Evolutionary conservation across 2,329 filamentous ascomycete genomes (phyloP).

Genomic region (Hypoxylon sp.): DNA sequence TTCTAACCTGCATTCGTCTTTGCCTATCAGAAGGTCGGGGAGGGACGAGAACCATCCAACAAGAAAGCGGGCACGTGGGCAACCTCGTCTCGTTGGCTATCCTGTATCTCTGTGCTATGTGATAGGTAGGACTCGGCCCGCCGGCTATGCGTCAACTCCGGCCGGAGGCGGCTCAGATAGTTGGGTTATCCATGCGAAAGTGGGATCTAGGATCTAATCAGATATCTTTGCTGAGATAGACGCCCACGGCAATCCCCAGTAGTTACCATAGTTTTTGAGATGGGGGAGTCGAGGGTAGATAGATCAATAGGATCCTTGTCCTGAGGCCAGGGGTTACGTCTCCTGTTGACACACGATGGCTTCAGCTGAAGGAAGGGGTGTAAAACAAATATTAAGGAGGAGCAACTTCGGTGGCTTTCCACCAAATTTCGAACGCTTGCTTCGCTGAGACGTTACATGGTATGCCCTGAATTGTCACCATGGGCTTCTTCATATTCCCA

Average conservation of each 20-base stretch:
- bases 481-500: constrained; percentile 1
- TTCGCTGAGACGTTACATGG: constrained; percentile 22
- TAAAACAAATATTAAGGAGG: not conserved
- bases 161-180: constrained; percentile 5
- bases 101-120: constrained; percentile 37
- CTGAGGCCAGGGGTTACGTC: constrained; percentile 15
- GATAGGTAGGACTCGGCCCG: constrained; percentile 35
- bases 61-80: constrained; percentile 33
- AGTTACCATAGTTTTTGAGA: constrained; percentile 4
- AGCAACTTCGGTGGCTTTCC: not conserved
- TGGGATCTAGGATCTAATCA: constrained; percentile 10
- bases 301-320: constrained; percentile 8
- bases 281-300: constrained; percentile 7
- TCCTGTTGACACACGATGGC: constrained; percentile 9
- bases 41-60: constrained; percentile 12
- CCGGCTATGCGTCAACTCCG: constrained; percentile 11
- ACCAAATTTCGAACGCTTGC: constrained; percentile 1
- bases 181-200: constrained; percentile 12
- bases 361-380: constrained; percentile 11
- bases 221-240: not conserved
- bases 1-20: constrained; percentile 5
- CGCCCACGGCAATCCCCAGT: not conserved
- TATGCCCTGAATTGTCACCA: not conserved
- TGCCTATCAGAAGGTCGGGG: constrained; percentile 18
- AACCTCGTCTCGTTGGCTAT: constrained; percentile 19